Conservation (phyloP, 140 eudicot species). For the Oenanthe javanica region DNA sequence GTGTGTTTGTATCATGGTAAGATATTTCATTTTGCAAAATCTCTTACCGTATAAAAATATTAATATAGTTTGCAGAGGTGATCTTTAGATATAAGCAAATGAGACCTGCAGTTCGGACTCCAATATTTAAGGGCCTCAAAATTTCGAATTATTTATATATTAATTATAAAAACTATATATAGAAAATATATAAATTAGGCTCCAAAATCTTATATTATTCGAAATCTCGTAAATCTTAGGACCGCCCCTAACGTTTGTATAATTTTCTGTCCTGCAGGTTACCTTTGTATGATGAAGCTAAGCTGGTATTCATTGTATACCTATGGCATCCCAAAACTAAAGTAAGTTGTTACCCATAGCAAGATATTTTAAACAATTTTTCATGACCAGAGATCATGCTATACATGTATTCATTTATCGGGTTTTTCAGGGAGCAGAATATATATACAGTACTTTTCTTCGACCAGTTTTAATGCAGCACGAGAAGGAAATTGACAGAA, state of each 20-base stretch:
- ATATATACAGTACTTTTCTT: conserved; percentile 24
- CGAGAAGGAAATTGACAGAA: conserved; percentile 31
- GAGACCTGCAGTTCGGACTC: too few species aligned
- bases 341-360: not conserved
- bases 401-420: not conserved
- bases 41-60: too few species aligned
- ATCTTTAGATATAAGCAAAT: too few species aligned
- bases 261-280: not conserved
- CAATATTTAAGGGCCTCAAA: too few species aligned
- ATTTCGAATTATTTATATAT: too few species aligned
- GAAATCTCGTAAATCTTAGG: too few species aligned
- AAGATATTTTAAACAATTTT: not conserved
- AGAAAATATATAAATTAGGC: too few species aligned
- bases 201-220: too few species aligned
- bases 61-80: too few species aligned
- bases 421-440: conserved; percentile 19
- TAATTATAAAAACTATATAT: too few species aligned
- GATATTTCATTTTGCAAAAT: not conserved
- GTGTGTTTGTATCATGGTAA: conserved; percentile 4
- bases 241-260: too few species aligned
- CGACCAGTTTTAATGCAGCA: conserved; percentile 21
- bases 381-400: not conserved
- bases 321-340: not conserved
- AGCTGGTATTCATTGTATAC: not conserved
- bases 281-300: conserved; percentile 9